These are phyloP conservation scores for Pestalotiopsis sp. DNA, from an alignment of 2,329 filamentous ascomycete genomes.

Conservation along the genomic window DNA sequence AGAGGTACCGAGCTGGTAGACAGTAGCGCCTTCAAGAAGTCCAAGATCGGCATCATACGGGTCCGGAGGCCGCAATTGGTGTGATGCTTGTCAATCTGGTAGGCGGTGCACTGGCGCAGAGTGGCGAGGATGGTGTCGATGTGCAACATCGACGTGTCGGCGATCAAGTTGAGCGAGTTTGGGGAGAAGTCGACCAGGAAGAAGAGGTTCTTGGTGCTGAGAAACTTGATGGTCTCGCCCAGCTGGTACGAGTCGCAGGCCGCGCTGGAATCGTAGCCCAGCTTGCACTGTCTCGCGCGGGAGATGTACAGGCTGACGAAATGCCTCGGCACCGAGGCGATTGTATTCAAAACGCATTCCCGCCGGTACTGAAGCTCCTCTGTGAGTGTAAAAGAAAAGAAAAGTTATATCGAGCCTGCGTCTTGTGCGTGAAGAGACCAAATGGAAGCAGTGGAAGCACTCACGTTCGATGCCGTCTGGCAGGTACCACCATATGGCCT, in stretches of 20 bases:
- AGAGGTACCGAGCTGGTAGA: conserved; percentile 48
- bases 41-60: conserved; percentile 66
- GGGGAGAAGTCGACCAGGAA: conserved; percentile 60
- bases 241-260: conserved; percentile 80
- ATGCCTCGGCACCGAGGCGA: conserved; percentile 70
- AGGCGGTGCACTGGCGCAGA: conserved; percentile 68
- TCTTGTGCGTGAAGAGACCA: not conserved
- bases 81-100: conserved; percentile 76
- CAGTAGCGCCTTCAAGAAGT: conserved; percentile 63
- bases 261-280: conserved; percentile 73
- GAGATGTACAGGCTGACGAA: conserved; percentile 71
- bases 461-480: conserved; percentile 68
- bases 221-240: conserved; percentile 76
- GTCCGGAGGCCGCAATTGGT: conserved; percentile 72
- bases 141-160: conserved; percentile 59
- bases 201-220: conserved; percentile 62
- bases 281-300: conserved; percentile 65
- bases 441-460: conserved; percentile 19
- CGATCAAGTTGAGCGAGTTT: conserved; percentile 44
- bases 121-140: conserved; percentile 61
- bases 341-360: conserved; percentile 66
- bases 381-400: conserved; percentile 29
- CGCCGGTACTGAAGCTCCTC: conserved; percentile 70
- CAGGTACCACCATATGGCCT: conserved; percentile 70
- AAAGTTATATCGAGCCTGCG: not conserved